Evolutionary conservation across 805 yeast genomes (phyloP).

Genomic region (Candida pseudofarinosa): DNA sequence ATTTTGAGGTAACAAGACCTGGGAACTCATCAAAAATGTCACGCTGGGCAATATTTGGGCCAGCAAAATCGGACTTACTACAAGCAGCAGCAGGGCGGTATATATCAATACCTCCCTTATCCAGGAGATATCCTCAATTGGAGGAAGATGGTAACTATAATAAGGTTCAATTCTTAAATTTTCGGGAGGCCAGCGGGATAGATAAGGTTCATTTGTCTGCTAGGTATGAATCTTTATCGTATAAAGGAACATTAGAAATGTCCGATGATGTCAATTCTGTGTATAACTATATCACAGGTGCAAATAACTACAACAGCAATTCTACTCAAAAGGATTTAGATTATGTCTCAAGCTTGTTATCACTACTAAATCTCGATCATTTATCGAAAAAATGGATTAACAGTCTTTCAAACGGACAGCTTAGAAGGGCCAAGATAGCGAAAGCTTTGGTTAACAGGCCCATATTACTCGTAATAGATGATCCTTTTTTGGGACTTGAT

Average conservation of each 20-base stretch:
- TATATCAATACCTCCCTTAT: conserved; percentile 46
- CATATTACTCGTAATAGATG: conserved; percentile 69
- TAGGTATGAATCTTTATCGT: conserved; percentile 70
- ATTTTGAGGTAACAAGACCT: conserved; percentile 21
- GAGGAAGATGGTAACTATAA: conserved; percentile 23
- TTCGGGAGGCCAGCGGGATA: conserved; percentile 32
- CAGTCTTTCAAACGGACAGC: conserved; percentile 90
- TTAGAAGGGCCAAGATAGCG: conserved; percentile 86
- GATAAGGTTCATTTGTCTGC: conserved; percentile 75
- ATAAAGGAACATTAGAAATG: conserved; percentile 59
- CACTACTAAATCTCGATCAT: conserved; percentile 50
- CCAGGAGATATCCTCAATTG: conserved; percentile 54
- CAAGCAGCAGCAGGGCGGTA: conserved; percentile 54
- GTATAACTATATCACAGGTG: conserved; percentile 50
- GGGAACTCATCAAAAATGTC: conserved; percentile 12
- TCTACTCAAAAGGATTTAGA: conserved; percentile 15
- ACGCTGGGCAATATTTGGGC: conserved; percentile 33
- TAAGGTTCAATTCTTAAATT: conserved; percentile 28
- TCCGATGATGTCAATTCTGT: conserved; percentile 65
- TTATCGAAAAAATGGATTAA: conserved; percentile 74
- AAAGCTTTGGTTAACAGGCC: conserved; percentile 65
- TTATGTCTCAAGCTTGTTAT: conserved; percentile 41
- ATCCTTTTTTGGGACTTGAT: conserved; percentile 89
- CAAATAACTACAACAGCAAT: conserved; percentile 46
- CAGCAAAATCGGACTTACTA: conserved; percentile 52